Evolutionary conservation across 345 rosid genomes (phyloP).

Genomic region (Viola odorata): DNA sequence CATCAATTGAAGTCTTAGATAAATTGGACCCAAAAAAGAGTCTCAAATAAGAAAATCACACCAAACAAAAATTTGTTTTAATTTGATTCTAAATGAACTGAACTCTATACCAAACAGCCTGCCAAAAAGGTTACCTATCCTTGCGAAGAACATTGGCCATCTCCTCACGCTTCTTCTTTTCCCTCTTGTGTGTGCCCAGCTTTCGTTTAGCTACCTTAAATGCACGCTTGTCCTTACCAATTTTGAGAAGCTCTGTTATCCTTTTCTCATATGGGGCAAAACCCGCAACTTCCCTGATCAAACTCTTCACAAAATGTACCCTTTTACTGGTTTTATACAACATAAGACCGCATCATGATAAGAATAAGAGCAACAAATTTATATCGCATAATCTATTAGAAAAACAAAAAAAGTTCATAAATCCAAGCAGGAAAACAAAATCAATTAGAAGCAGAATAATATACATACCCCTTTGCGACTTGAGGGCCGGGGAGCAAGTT

Average conservation of each 20-base stretch:
- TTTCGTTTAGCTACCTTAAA: constrained; percentile 81
- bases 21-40: too few relatives aligned
- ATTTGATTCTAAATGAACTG: too few relatives aligned
- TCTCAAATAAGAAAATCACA: too few relatives aligned
- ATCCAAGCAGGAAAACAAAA: not conserved
- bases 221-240: constrained; percentile 23
- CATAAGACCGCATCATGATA: not conserved
- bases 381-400: too few relatives aligned
- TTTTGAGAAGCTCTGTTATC: constrained; percentile 78
- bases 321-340: constrained; percentile 75
- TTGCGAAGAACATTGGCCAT: constrained; percentile 79
- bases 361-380: not conserved
- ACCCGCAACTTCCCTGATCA: constrained; percentile 24
- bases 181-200: constrained; percentile 91
- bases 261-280: constrained; percentile 89
- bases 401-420: not conserved
- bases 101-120: too few relatives aligned
- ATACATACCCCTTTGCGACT: constrained; percentile 51
- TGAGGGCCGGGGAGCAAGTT: constrained; percentile 48
- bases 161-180: constrained; percentile 89
- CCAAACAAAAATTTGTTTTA: too few relatives aligned
- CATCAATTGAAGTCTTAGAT: too few relatives aligned
- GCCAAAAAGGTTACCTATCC: constrained; percentile 40
- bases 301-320: constrained; percentile 56
- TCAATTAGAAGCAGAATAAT: not conserved